These are phyloP conservation scores for Kwoniella europaea DNA, from an alignment of 768 basidiomycete species.

Conservation along the genomic window DNA sequence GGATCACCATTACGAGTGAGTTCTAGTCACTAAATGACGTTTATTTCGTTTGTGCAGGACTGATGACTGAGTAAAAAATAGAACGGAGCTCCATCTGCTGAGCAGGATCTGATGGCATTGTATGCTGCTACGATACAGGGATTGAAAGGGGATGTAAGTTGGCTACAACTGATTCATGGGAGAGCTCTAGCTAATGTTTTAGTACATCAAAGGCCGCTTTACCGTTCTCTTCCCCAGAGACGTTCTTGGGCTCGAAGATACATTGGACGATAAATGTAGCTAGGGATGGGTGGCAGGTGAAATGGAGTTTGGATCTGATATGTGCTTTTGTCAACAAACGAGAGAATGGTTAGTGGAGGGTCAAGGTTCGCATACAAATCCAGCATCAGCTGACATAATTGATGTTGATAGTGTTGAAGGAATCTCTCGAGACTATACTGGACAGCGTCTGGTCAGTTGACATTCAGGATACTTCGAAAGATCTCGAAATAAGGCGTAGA, in stretches of 20 bases:
- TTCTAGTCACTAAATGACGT: not conserved
- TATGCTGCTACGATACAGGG: constrained; percentile 72
- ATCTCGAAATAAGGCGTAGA: constrained; percentile 26
- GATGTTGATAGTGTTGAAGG: constrained; percentile 27
- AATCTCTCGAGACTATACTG: constrained; percentile 34
- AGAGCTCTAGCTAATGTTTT: constrained; percentile 6
- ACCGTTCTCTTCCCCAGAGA: constrained; percentile 63
- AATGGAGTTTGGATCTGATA: constrained; percentile 58
- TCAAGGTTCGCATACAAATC: not conserved
- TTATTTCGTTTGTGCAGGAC: constrained; percentile 26
- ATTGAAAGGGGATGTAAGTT: constrained; percentile 69
- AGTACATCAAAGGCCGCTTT: constrained; percentile 62
- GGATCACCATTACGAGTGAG: constrained; percentile 36
- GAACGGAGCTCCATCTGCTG: constrained; percentile 61
- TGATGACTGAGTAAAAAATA: constrained; percentile 42
- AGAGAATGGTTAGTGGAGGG: constrained; percentile 64
- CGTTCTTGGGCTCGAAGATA: constrained; percentile 66
- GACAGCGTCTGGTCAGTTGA: constrained; percentile 43
- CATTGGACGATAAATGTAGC: constrained; percentile 66
- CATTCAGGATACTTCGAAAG: constrained; percentile 48
- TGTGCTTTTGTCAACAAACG: constrained; percentile 80
- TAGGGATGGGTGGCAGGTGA: constrained; percentile 44
- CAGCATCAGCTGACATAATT: not conserved
- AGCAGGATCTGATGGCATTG: constrained; percentile 71
- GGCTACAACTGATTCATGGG: not conserved